Conservation (phyloP, 176 grass and related monocot genomes). For the Ensete glaucum region DNA sequence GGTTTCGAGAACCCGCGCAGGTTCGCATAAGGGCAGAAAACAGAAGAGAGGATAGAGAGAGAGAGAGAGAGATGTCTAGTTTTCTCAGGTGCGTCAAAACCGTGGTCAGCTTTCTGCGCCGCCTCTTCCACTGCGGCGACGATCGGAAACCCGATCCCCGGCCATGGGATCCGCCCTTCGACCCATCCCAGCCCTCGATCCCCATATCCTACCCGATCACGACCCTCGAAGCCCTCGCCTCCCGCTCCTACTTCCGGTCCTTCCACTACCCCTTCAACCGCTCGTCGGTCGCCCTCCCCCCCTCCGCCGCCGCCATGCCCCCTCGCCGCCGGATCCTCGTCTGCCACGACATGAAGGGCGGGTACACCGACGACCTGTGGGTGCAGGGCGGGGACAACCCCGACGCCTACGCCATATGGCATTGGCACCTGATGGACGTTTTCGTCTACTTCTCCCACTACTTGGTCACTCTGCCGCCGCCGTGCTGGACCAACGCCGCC, state of each 20-base stretch:
- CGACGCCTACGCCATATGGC: constrained; percentile 77
- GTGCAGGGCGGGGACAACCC: constrained; percentile 59
- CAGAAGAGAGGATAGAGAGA: too few relatives aligned
- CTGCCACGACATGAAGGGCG: constrained; percentile 86
- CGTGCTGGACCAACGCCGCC: constrained; percentile 80
- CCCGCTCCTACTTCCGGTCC: constrained; percentile 57
- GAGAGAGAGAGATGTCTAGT: too few relatives aligned
- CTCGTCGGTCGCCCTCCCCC: constrained; percentile 31
- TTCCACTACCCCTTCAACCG: constrained; percentile 85
- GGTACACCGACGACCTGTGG: constrained; percentile 59
- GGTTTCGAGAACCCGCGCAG: too few relatives aligned
- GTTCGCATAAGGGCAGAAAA: too few relatives aligned
- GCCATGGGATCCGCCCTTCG: constrained; percentile 62
- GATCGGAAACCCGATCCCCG: neutral
- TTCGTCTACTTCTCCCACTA: constrained; percentile 97
- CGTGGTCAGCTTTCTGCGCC: too few relatives aligned
- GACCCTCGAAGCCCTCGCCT: constrained; percentile 51
- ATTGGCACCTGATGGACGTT: constrained; percentile 86
- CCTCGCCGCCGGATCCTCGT: constrained; percentile 52
- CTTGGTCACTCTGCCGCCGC: constrained; percentile 84
- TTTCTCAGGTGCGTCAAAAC: too few relatives aligned
- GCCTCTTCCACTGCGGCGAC: too few relatives aligned
- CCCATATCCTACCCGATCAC: constrained; percentile 88
- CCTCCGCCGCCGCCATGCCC: constrained; percentile 29
- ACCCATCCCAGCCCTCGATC: constrained; percentile 44